These are phyloP conservation scores for Aspergillus oerlinghausenensis DNA, from an alignment of 2,329 filamentous ascomycete species.

Conservation along the genomic window DNA sequence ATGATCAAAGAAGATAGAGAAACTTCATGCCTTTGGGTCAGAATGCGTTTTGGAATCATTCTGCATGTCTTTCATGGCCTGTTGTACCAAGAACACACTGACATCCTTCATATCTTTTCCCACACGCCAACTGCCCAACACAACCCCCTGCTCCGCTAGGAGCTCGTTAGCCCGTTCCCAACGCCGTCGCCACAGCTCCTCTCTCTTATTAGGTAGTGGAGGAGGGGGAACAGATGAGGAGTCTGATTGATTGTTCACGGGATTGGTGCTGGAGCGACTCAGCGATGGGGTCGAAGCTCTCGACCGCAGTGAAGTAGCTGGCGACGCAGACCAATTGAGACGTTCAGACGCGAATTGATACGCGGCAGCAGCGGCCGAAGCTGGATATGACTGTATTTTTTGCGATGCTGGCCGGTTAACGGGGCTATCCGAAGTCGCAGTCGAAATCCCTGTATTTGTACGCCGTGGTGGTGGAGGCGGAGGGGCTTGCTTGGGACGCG, in stretches of 20 bases:
- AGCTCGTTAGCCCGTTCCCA: constrained; percentile 44
- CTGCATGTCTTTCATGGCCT: constrained; percentile 27
- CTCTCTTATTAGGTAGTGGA: constrained; percentile 42
- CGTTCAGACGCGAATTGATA: constrained; percentile 29
- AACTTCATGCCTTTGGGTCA: neutral
- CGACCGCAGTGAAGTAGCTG: constrained; percentile 15
- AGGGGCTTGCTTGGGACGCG: constrained; percentile 24
- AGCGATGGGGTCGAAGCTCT: constrained; percentile 21
- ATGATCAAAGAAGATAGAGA: neutral
- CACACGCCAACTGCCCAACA: constrained; percentile 44
- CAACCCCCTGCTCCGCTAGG: constrained; percentile 39
- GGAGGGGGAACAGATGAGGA: constrained; percentile 18
- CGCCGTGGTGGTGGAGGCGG: constrained; percentile 30
- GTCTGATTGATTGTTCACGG: constrained; percentile 14
- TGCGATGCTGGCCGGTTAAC: constrained; percentile 15
- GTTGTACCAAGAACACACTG: constrained; percentile 40
- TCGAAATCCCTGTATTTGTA: constrained; percentile 24
- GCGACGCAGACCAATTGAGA: constrained; percentile 19
- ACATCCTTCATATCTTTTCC: constrained; percentile 44
- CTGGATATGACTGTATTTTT: constrained; percentile 23
- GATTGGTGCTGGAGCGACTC: constrained; percentile 12
- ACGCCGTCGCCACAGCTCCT: constrained; percentile 46
- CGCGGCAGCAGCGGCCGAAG: constrained; percentile 23
- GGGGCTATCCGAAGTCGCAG: constrained; percentile 5
- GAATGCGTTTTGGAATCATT: no score